Base-by-base conservation (phyloP, 805 yeast species). In the Schizosaccharomyces lindneri region DNA sequence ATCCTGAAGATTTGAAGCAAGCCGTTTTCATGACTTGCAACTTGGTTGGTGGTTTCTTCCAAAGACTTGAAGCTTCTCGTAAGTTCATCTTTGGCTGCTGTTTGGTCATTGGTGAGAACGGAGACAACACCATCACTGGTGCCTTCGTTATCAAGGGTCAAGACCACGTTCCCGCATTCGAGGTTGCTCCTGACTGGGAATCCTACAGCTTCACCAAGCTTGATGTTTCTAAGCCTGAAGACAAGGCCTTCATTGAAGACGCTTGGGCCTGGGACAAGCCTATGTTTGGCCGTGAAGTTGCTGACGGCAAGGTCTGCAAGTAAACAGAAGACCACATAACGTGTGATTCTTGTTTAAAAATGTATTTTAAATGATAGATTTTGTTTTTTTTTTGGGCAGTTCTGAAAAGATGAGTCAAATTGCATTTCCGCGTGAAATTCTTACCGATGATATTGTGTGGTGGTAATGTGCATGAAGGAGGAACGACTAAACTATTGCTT, bases 151-250 rank as follows among this genome's bases (percentile, higher is more conserved):
- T 90, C 71, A 88, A 97, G 79, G 98, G 98, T 70, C 87, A 90
- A 76, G 95, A 90, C 65, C 76, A 69, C 72, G 80, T 69, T 63
- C 95, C 97, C 74, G 98, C 96, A 65, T 87, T 90, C 72, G 85
- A 90, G 67, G 97, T 93, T 74, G 98, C 97, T 72, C 97, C 98
- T 75, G 98, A 93, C 78, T 88, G 95, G 95, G 97, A 90, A 78
- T 87, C 96, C 60, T 90, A 87, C 78, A 72, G 73, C 64, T 87
- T 80, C 85, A 76, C 81, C 72, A 83, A 86, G 78, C 79, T 90
- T 71, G 97, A 90, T 73, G 80, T 84, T 64, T 69, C 87, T 69
- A 80, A 81, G 68, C 81, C 80, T 67, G 93, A 81, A 72, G 86
- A 80, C 79, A 83, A 79, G 75, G 85, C 78, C 66, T 86, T 87